Evolutionary conservation across 2,329 filamentous ascomycete species (phyloP), one percentile per base, ranked within the genome.

Genomic region (Chrysoporthe austroafricana): DNA sequence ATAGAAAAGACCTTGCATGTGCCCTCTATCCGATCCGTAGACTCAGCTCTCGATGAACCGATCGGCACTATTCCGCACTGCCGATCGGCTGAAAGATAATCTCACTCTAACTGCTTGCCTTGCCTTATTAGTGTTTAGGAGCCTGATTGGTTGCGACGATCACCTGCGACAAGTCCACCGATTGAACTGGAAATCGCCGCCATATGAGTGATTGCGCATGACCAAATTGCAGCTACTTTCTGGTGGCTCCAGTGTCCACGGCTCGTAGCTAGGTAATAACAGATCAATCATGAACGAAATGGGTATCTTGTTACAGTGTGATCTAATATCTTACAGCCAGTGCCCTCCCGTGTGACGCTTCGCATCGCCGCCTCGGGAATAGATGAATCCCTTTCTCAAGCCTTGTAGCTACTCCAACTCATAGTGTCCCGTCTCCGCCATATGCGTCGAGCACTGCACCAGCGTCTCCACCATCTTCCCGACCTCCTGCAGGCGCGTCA

Each of bases 401-500:
- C 13, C 13, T 46, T 16, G 18, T 21, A 16, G 11, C 26, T 65
- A 65, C 36, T 65, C 63, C 11, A 65, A 9, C 21, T 65, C 63
- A 39, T 63, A 67, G 36, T 67, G 65, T 16, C 82, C 81, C 1
- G 81, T 84, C 69, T 79, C 77, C 3, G 81, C 82, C 82, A 85
- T 83, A 70, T 81, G 77, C 69, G 81, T 79, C 72, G 85, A 83
- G 72, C 88, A 90, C 71, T 86, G 83, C 11, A 86, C 79, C 73
- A 91, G 74, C 4, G 89, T 85, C 57, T 81, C 81, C 21, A 89
- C 85, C 78, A 91, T 88, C 70, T 86, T 82, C 21, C 84, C 83
- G 3, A 91, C 83, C 72, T 91, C 87, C 14, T 81, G 82, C 57
- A 91, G 76, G 36, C 81, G 73, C 39, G 76, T 74, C 4, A 83